Base-by-base conservation (phyloP, 768 basidiomycete genomes). In the Candolleomyces aberdarensis region DNA sequence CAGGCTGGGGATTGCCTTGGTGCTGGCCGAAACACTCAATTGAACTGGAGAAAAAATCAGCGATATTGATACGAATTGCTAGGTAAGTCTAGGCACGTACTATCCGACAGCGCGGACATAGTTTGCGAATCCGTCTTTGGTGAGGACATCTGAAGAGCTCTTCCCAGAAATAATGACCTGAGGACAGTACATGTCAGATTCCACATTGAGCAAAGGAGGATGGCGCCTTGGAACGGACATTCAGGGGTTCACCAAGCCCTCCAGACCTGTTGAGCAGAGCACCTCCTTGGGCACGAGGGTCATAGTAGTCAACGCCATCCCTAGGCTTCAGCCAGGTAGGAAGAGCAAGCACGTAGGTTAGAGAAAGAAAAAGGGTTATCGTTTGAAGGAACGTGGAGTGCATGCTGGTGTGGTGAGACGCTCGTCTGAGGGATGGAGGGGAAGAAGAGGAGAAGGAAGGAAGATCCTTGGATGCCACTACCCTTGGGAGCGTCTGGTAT, bases 11-110 rank as follows among this genome's bases (percentile, higher is more conserved):
- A 31, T 72, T 76, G 1, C 91, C 91, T 3, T 83, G 67, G 65
- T 87, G 85, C 54, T 91, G 84, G 0, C 91, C 92, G 7, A 94
- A 73, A 66, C 89, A 93, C 72, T 94, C 88, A n/a, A 65, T 65
- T 41, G 78, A 75, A 53, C 69, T 67, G n/a, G 14, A 40, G 55
- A 51, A 10, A 2, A 7, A 32, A 46, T 32, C 7, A 43, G 17
- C 26, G 40, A 32, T 41, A 19, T 32, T 77, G 71, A 48, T 32
- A 20, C 36, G 13, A 32, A 7, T 1, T 19, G 19, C 17, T 31
- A 4, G 39, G 9, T 26, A 19, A 39, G 64, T 0, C 77, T 78
- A 59, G 76, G 72, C 51, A 26, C 58, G 52, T 64, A 88, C 87
- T 87, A 88, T 15, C 85, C 86, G 57, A 88, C 81, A 4, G 86